These are phyloP conservation scores for Mycena galericulata DNA, from an alignment of 768 basidiomycete genomes.

Conservation along the genomic window DNA sequence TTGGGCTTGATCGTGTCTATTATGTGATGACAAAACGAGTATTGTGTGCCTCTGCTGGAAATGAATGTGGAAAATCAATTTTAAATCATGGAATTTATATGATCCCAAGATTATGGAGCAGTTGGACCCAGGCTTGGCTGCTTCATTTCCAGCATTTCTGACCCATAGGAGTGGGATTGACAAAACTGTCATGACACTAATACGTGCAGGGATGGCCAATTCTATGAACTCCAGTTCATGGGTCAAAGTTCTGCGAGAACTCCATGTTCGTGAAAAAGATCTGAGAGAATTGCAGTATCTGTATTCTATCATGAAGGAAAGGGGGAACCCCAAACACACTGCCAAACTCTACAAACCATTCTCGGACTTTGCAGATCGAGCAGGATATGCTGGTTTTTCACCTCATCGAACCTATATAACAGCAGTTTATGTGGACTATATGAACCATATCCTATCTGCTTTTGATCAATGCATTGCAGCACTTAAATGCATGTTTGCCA, in stretches of 20 bases:
- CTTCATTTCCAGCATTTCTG: slow-evolving; percentile 32
- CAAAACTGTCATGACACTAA: slow-evolving; percentile 33
- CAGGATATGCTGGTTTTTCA: slow-evolving; percentile 27
- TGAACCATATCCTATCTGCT: too few relatives aligned
- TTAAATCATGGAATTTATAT: slow-evolving; percentile 32
- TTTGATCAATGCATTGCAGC: too few relatives aligned
- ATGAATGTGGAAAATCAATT: slow-evolving; percentile 35
- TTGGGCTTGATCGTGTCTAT: slow-evolving; percentile 30
- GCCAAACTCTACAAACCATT: slow-evolving; percentile 13
- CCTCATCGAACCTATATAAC: neutral
- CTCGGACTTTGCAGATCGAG: slow-evolving; percentile 25
- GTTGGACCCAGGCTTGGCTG: slow-evolving; percentile 18
- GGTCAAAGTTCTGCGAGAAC: slow-evolving; percentile 29
- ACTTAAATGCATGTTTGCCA: too few relatives aligned
- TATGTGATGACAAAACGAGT: slow-evolving; percentile 34
- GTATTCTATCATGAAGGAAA: slow-evolving; percentile 7
- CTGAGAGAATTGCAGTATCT: slow-evolving; percentile 31
- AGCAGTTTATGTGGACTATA: slow-evolving; percentile 30
- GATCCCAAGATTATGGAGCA: slow-evolving; percentile 28
- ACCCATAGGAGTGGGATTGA: slow-evolving; percentile 36
- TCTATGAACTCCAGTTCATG: slow-evolving; percentile 28
- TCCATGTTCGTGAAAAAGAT: slow-evolving; percentile 33
- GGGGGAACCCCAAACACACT: neutral
- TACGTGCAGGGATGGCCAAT: slow-evolving; percentile 29
- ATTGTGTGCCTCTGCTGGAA: slow-evolving; percentile 2